These are phyloP conservation scores for Saturnispora besseyi DNA, from an alignment of 805 yeast species.

Conservation along the genomic window DNA sequence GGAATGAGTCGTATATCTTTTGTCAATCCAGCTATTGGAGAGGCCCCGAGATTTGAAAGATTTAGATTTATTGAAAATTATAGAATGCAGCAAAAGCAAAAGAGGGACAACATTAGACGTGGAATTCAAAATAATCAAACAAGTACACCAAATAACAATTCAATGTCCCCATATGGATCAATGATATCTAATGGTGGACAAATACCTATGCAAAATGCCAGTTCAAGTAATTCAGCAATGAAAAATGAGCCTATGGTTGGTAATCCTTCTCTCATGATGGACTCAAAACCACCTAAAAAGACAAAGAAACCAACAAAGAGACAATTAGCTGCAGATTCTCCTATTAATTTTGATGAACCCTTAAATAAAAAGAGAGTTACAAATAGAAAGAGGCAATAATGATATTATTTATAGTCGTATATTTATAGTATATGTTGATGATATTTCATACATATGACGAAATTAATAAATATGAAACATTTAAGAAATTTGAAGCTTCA, in stretches of 20 bases:
- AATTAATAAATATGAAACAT: too few species aligned
- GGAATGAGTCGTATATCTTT: conserved; percentile 27
- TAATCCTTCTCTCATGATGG: conserved; percentile 11
- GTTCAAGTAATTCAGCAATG: not conserved
- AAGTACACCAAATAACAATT: not conserved
- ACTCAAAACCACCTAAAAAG: conserved; percentile 15
- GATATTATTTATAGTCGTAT: not conserved
- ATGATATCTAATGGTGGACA: conserved; percentile 2
- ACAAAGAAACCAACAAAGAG: conserved; percentile 28
- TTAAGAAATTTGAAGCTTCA: not conserved
- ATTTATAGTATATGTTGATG: too few species aligned
- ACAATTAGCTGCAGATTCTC: conserved; percentile 19
- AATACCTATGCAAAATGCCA: not conserved
- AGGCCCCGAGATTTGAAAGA: conserved; percentile 49
- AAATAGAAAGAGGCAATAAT: not conserved
- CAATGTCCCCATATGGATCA: not conserved
- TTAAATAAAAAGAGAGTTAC: not conserved
- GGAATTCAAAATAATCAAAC: conserved; percentile 7
- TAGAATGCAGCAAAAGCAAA: conserved; percentile 28
- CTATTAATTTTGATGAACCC: conserved; percentile 3
- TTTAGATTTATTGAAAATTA: conserved; percentile 82
- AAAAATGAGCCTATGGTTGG: conserved; percentile 22
- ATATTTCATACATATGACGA: too few species aligned
- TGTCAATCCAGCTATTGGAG: conserved; percentile 11
- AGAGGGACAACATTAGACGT: conserved; percentile 8